Evolutionary conservation across 768 basidiomycete species (phyloP).

Genomic region (Glaciozyma martinii): DNA sequence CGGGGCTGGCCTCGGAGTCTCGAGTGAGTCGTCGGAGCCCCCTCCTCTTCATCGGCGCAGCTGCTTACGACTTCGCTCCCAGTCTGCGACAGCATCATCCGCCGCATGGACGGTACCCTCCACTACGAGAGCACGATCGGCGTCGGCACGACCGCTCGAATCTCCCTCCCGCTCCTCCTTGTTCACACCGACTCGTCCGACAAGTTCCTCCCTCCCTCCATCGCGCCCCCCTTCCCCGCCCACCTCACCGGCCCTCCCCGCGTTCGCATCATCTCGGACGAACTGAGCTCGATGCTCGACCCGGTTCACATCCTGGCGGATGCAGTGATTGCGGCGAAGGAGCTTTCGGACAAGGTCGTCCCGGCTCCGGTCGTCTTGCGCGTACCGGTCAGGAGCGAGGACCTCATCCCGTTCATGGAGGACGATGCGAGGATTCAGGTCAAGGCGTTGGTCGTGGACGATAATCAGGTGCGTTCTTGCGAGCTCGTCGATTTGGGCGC

Average conservation of each 20-base stretch:
- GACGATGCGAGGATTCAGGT: neutral
- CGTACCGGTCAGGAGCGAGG: neutral
- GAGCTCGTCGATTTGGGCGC: too few relatives aligned
- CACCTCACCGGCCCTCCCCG: neutral
- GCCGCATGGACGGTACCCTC: constrained; percentile 1
- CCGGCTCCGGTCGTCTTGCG: neutral
- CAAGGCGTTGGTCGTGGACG: neutral
- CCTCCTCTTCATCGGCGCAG: neutral
- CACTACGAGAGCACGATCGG: neutral
- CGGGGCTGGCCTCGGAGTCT: constrained; percentile 13
- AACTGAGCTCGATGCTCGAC: neutral
- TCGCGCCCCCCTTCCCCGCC: neutral
- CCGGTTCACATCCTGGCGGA: neutral
- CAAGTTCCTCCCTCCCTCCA: too few relatives aligned
- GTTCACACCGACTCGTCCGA: neutral
- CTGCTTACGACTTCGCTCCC: neutral
- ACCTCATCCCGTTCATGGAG: neutral
- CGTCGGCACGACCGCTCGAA: constrained; percentile 2
- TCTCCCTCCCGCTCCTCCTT: neutral
- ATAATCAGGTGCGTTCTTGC: constrained; percentile 1
- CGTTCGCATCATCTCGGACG: neutral
- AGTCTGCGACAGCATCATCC: constrained; percentile 2
- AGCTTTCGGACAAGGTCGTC: neutral
- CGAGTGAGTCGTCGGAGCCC: constrained; percentile 3
- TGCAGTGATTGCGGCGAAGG: neutral